A percentile compares a stretch with the other conserved stretches of the same genome.
These are phyloP conservation scores for Teratosphaeria zuluensis DNA, from an alignment of 2,329 filamentous ascomycete species.

Conservation along the genomic window DNA sequence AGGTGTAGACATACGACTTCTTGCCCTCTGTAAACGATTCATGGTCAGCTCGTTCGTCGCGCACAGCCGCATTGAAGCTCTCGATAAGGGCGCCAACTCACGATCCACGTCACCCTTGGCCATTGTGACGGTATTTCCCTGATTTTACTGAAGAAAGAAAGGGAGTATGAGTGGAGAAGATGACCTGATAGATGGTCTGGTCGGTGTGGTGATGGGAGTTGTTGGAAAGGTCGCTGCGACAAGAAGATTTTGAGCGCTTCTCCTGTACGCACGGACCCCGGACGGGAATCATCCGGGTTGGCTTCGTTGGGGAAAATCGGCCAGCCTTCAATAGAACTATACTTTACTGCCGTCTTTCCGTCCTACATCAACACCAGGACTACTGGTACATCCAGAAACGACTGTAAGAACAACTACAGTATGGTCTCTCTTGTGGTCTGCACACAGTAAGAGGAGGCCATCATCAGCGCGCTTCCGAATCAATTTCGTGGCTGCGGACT, in stretches of 20 bases:
- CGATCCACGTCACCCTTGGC: constrained; percentile 15
- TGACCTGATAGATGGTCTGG: constrained; percentile 4
- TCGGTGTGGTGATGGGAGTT: constrained; percentile 1
- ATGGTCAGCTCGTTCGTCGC: neutral
- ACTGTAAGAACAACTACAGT: neutral
- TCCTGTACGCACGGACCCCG: neutral
- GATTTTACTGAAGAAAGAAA: constrained; percentile 2
- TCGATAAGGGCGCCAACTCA: constrained; percentile 1
- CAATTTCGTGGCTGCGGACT: neutral
- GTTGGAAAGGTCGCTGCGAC: neutral
- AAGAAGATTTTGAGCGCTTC: neutral
- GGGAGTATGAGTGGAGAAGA: constrained; percentile 10
- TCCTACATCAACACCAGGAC: neutral
- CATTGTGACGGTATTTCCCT: constrained; percentile 16
- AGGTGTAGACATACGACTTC: neutral
- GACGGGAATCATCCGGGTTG: neutral
- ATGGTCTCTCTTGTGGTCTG: neutral
- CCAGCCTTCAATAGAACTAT: neutral
- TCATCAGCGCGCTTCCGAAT: neutral
- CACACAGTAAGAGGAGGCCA: neutral
- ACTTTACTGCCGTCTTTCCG: neutral
- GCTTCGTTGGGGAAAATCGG: neutral
- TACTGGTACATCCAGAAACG: neutral
- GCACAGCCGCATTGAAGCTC: constrained; percentile 3
- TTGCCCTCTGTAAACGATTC: constrained; percentile 4